These are phyloP conservation scores for Cordyceps fumosorosea DNA, from an alignment of 2,329 filamentous ascomycete species.

Conservation along the genomic window DNA sequence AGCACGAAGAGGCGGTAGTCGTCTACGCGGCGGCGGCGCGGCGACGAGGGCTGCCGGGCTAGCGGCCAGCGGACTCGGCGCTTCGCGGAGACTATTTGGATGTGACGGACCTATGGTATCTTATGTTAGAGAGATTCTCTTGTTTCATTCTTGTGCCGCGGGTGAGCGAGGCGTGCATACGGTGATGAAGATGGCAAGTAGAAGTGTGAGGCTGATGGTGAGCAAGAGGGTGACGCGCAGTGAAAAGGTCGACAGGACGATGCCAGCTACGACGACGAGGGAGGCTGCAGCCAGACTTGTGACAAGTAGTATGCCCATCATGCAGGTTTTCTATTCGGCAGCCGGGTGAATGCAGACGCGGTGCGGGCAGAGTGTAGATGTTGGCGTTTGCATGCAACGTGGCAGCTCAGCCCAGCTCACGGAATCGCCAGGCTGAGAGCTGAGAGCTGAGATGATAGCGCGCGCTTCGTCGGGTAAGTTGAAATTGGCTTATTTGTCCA, in stretches of 20 bases:
- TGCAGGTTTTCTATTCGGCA: not conserved
- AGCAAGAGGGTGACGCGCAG: conserved; percentile 13
- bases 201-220: conserved; percentile 17
- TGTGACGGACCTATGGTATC: conserved; percentile 23
- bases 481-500: not conserved
- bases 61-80: conserved; percentile 15
- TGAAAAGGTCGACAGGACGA: conserved; percentile 9
- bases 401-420: not conserved
- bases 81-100: conserved; percentile 21
- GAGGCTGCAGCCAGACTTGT: not conserved
- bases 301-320: not conserved
- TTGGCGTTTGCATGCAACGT: conserved; percentile 2
- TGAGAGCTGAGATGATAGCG: not conserved
- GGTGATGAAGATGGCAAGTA: conserved; percentile 23
- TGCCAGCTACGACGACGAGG: not conserved
- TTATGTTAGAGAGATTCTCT: not conserved
- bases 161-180: conserved; percentile 19
- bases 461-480: too few species aligned
- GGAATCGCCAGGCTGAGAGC: not conserved
- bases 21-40: conserved; percentile 1
- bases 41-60: not conserved
- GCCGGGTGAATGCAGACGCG: too few species aligned
- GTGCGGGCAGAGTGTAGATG: not conserved
- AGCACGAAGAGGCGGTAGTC: conserved; percentile 71
- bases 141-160: not conserved